Evolutionary conservation across 192 early-diverging fungal species (phyloP), one percentile per base, ranked within the genome.

Genomic region (Coemansia umbellata): DNA sequence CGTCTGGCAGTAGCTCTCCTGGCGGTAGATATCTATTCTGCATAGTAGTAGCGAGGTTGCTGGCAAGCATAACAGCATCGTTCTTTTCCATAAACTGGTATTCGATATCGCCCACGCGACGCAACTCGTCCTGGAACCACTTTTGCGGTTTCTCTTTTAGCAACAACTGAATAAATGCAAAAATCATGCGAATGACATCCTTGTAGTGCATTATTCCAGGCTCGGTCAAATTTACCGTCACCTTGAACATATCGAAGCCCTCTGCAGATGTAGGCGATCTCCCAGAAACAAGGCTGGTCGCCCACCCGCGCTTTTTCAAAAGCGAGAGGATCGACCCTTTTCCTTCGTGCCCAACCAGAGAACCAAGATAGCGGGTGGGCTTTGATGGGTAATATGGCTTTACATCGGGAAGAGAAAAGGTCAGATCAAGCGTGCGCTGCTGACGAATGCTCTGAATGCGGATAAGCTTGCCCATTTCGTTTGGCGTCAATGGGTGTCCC

Each of bases 291-390:
- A 94, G 69, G 28, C 79, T 80, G 31, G 87, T 84, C 1, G 91
- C 92, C 96, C 96, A 98, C 2, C 94, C 90, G 47, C 88, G 84
- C 57, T 87, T 81, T 60, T 95, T 97, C 27, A 98, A 70, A 22
- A 85, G 60, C 3, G 89, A 90, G 18, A 94, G 69, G 37, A 97
- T 74, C 8, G 93, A 95, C 8, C 96, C 96, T 28, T 75, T 74
- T 31, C 87, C 87, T 67, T 97, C 94, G 71, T 95, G 92, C 1
- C 94, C 94, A 59, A 98, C 85, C 41, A 97, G 80, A 63, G 94
- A 93, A 11, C 87, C 85, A 31, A 91, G 50, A 66, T 97, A 97
- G 10, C 79, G 54, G 6, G 80, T 78, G 22, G 94, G 90, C 69
- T 90, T 74, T 4, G 56, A 37, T 55, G 60, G 37, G 51, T 78